Evolutionary conservation across 495 filamentous ascomycete species (phyloP), one percentile per base, ranked within the genome.

Genomic region (Xylaria palmicola): DNA sequence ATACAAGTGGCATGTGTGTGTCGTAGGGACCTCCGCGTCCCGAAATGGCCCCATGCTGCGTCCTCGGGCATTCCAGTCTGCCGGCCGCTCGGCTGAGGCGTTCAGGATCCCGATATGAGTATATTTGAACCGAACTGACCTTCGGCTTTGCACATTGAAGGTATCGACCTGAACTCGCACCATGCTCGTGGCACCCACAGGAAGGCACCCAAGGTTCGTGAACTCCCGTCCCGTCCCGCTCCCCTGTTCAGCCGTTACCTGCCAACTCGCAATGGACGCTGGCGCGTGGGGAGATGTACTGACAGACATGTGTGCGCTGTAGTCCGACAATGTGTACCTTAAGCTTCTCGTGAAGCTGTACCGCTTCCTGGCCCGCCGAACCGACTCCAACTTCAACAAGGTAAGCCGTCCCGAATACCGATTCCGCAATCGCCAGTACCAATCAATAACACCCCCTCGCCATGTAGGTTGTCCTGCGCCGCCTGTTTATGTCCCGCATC

Each of bases 321-420:
- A 61, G 77, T 94, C 89, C 81, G 91, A 96, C 80, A 98, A 98
- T 83, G 91, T 92, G 67, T 98, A 97, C 81, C 83, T 97, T 72
- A 91, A 92, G 85, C 88, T 98, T 66, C 83, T 98, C 74, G 92
- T 97, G 80, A 97, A 97, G 88, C 90, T 98, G 27, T 98, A 98
- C 86, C 88, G 89, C 81, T 98, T 98, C 88, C 82, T 98, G 71
- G 89, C 92, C 70, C 93, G 93, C 79, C 92, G 93, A 75, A 98
- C 94, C 75, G 93, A 97, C 77, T 87, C 89, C 52, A 83, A 85
- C 79, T 98, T 98, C 89, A 98, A 98, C 88, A 91, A 93, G 83
- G 88, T 90, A 69, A 85, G 58, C 48, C 8, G 13, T 52, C 12
- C 17, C 36, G 17, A 45, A n/a, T n/a, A n/a, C n/a, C n/a, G 29